Conservation (phyloP, 257 asterid species). For the Solanum lycopersicoides region DNA sequence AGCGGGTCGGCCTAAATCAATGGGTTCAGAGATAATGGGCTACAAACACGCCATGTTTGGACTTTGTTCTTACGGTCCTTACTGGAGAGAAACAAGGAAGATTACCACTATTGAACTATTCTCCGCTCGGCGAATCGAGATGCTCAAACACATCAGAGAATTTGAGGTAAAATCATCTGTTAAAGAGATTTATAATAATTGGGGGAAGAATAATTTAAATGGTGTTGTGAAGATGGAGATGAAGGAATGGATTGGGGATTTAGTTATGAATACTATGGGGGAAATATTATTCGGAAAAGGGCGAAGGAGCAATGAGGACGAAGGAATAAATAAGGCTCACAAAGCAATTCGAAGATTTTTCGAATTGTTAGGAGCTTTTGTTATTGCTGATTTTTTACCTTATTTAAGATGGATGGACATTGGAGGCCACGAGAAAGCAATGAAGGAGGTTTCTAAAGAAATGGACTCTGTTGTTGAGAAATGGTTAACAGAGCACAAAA, state of each 20-base stretch:
- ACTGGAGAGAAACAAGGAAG: constrained; percentile 23
- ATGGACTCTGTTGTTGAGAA: constrained; percentile 10
- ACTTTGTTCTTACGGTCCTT: constrained; percentile 13
- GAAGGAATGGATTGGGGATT: constrained; percentile 18
- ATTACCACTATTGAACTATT: constrained; percentile 3
- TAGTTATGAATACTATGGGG: too few species aligned
- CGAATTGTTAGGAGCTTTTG: constrained; percentile 1
- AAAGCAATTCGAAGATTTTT: constrained; percentile 10
- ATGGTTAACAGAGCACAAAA: constrained; percentile 23
- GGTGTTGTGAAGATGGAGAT: constrained; percentile 11
- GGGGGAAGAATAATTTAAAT: background rate
- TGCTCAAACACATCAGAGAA: constrained; percentile 5
- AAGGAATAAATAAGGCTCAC: constrained; percentile 3
- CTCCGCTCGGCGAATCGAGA: constrained; percentile 6
- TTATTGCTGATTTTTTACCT: constrained; percentile 15
- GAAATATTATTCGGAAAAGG: too few species aligned
- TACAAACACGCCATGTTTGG: constrained; percentile 17
- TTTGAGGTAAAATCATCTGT: constrained; percentile 7
- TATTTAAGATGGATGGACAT: constrained; percentile 13
- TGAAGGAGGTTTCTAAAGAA: constrained; percentile 17
- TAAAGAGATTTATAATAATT: background rate
- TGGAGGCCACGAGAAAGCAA: constrained; percentile 18
- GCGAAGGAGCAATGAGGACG: background rate
- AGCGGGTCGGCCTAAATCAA: constrained; percentile 5
- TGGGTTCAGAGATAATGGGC: constrained; percentile 3